Evolutionary conservation across 331 rosid genomes (phyloP).

Genomic region (Ulmus americana): DNA sequence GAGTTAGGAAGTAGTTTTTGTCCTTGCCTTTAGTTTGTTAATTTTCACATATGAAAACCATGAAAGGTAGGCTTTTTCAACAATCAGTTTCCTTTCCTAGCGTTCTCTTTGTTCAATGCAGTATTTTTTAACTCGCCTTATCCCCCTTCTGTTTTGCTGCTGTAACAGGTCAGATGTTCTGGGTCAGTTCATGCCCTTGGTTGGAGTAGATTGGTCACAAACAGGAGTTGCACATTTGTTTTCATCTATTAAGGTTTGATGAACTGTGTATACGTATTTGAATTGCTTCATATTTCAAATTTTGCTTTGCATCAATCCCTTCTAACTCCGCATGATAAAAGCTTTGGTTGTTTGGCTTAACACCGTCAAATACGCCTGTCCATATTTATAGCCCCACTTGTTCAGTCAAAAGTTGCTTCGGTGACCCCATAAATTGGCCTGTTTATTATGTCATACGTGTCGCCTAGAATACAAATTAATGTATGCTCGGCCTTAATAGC

Average conservation of each 20-base stretch:
- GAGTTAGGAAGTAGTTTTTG: background rate
- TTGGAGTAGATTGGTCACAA: conserved; percentile 98
- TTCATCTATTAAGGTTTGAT: conserved; percentile 90
- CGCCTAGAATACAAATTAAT: too few species aligned
- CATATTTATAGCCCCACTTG: background rate
- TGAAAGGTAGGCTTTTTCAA: conserved; percentile 6
- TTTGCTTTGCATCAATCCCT: conserved; percentile 1
- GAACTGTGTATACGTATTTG: conserved; percentile 16
- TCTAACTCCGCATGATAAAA: conserved; percentile 10
- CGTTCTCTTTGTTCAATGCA: background rate
- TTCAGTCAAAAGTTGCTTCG: background rate
- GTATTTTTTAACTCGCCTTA: background rate
- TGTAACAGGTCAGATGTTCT: conserved; percentile 82
- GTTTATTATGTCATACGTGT: background rate
- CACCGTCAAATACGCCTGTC: background rate
- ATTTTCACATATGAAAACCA: background rate
- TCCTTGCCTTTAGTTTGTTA: background rate
- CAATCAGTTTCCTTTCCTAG: background rate
- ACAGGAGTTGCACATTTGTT: conserved; percentile 89
- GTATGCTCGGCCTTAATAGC: too few species aligned
- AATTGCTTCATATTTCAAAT: background rate
- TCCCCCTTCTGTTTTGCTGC: background rate
- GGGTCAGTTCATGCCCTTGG: conserved; percentile 99
- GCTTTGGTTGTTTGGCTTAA: conserved; percentile 21
- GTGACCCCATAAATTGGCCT: background rate